Conservation (phyloP, 1,284 basidiomycete species). For the Pseudozyma tsukubaensis region DNA sequence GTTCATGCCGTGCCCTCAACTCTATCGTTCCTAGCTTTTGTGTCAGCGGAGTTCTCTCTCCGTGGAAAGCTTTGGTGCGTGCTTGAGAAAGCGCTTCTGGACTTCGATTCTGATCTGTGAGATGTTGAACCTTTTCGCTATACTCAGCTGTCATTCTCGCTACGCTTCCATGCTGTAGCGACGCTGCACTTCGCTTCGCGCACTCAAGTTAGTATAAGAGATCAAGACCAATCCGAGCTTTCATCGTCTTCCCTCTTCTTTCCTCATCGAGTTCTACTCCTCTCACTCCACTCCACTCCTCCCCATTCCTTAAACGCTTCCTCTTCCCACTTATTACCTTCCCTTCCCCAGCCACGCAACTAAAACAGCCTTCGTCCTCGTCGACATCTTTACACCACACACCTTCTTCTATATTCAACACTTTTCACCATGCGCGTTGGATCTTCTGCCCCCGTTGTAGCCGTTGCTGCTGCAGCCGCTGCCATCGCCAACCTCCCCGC, state of each 20-base stretch:
- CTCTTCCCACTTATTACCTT: neutral
- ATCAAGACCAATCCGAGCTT: neutral
- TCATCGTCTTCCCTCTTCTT: neutral
- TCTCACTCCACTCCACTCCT: constrained; percentile 23
- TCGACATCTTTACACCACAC: neutral
- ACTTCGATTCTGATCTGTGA: no score
- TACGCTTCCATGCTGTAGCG: no score
- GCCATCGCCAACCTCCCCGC: constrained; percentile 23
- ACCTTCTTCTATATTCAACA: neutral
- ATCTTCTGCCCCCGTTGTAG: constrained; percentile 19
- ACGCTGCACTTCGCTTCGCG: neutral
- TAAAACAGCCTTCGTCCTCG: neutral
- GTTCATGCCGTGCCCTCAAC: neutral
- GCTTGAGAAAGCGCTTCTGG: no score
- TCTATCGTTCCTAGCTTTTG: no score
- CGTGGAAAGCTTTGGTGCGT: no score
- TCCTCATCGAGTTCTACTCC: constrained; percentile 27
- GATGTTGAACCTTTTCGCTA: no score
- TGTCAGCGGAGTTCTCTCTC: no score
- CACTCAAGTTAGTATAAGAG: constrained; percentile 17
- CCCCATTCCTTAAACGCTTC: constrained; percentile 3
- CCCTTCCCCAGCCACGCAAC: neutral
- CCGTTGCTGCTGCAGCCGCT: constrained; percentile 19
- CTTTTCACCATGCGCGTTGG: constrained; percentile 23
- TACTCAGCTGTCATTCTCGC: no score